Evolutionary conservation across 1,284 basidiomycete species (phyloP), one percentile per base, ranked within the genome.

Genomic region (Leccinum colubrinum): DNA sequence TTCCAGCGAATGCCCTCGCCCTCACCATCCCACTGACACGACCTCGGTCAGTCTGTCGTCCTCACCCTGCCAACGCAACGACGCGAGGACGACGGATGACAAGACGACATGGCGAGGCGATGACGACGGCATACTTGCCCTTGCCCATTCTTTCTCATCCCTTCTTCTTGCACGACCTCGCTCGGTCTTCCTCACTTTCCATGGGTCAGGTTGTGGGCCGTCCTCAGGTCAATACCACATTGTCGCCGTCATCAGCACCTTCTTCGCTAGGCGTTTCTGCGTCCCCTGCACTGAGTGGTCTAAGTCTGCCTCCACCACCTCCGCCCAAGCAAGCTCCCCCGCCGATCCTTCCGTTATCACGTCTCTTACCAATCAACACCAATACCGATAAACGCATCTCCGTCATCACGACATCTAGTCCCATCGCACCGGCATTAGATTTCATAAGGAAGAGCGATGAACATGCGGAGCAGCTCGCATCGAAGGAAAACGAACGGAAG

Each of bases 181-280:
- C 30, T 33, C 30, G 30, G 30, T 33, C 73, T 62, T 69, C 74
- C 55, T 62, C 76, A 58, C 69, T 64, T 56, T 63, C 73, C 57
- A 80, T 80, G 79, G 79, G 79, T 62, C 80, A 81, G 67, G 70
- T 68, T 41, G 69, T 70, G 55, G 79, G 78, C 70, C 67, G 71
- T 57, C 67, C 70, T 61, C 69, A 76, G 69, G 74, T 77, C 54
- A 33, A 62, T 55, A 41, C 68, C 25, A 39, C 64, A 48, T 62
- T 65, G 51, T 71, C 73, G 20, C 70, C 74, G 12, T 68, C 75
- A 59, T 76, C 73, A 2, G 64, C 69, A 22, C 69, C 73, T 20
- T 66, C 72, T 39, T 60, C 72, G 50, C 62, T 70, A 46, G 66
- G 65, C 27, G 22, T 55, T 61, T 59, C 74, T 12, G 60, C 66